These are phyloP conservation scores for Pseudogymnoascus sp. DNA, from an alignment of 2,329 filamentous ascomycete species.

Conservation along the genomic window DNA sequence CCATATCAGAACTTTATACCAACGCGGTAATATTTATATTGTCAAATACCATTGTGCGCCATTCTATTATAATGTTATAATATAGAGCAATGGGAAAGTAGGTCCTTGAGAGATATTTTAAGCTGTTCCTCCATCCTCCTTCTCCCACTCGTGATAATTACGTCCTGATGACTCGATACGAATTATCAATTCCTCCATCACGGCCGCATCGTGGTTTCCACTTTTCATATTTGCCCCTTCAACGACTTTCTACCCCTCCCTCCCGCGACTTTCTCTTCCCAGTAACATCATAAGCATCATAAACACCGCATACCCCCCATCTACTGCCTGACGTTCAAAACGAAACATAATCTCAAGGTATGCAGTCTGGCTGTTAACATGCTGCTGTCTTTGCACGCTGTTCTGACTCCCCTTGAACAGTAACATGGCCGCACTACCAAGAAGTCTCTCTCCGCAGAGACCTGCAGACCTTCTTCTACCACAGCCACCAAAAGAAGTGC, in stretches of 20 bases:
- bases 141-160: neutral
- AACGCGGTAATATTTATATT: neutral
- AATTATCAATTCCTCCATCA: constrained; percentile 7
- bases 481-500: constrained; percentile 36
- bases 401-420: neutral
- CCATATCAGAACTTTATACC: neutral
- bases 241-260: neutral
- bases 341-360: neutral
- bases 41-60: neutral
- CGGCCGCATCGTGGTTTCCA: constrained; percentile 1
- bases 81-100: neutral
- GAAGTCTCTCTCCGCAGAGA: neutral
- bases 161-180: constrained; percentile 6
- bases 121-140: neutral
- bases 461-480: neutral
- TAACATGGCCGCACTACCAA: neutral
- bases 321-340: neutral
- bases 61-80: neutral
- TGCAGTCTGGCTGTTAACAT: neutral
- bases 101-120: neutral
- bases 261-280: neutral
- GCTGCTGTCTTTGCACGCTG: neutral
- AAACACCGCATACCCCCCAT: neutral
- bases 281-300: neutral
- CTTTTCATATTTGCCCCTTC: neutral